Conservation (phyloP, 805 yeast genomes). For the Kodamaea neixiangensis region DNA sequence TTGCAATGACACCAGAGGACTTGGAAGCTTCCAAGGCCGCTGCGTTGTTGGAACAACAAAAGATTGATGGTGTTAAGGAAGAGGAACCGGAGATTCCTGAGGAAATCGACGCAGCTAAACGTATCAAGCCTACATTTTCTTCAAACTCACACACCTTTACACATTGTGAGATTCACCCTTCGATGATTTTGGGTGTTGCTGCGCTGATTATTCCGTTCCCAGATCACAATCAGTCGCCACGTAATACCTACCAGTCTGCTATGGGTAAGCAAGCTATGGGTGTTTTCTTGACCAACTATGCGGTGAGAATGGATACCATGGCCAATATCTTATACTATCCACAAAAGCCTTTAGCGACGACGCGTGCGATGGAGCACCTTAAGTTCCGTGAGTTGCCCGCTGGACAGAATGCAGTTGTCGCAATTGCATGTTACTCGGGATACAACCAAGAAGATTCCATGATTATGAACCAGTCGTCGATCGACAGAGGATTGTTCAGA, state of each 20-base stretch:
- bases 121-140: conserved; percentile 70
- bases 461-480: conserved; percentile 98
- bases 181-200: conserved; percentile 98
- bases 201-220: conserved; percentile 99
- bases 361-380: conserved; percentile 95
- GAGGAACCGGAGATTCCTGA: conserved; percentile 5
- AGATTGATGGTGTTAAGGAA: not conserved
- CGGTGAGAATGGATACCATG: conserved; percentile 99
- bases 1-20: conserved; percentile 99
- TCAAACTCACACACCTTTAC: conserved; percentile 78
- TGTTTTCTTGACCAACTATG: conserved; percentile 91
- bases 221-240: conserved; percentile 98
- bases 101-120: conserved; percentile 72
- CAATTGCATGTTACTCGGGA: conserved; percentile 97
- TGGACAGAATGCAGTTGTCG: conserved; percentile 98
- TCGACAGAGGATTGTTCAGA: conserved; percentile 94
- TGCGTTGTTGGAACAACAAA: conserved; percentile 38
- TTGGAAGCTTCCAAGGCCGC: conserved; percentile 60
- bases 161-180: conserved; percentile 98
- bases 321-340: conserved; percentile 97
- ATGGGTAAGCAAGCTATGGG: conserved; percentile 99
- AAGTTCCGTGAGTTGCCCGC: conserved; percentile 98
- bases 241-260: conserved; percentile 98
- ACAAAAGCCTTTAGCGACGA: conserved; percentile 96
- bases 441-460: conserved; percentile 99